Evolutionary conservation across 257 asterid genomes (phyloP).

Genomic region (Phtheirospermum japonicum): DNA sequence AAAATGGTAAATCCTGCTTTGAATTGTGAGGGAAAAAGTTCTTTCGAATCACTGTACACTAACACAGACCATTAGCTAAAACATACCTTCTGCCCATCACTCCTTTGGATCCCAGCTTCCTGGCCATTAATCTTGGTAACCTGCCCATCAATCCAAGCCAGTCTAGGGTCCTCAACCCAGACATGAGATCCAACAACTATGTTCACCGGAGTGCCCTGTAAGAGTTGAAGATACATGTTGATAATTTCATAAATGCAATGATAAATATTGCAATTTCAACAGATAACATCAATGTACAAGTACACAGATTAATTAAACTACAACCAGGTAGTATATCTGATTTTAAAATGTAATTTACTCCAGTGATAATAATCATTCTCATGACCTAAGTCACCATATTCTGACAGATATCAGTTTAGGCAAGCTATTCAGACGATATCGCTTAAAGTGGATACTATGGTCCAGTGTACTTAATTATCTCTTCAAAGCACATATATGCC

Average conservation of each 20-base stretch:
- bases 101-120: slow-evolving; percentile 66
- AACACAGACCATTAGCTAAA: slow-evolving; percentile 4
- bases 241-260: slow-evolving; percentile 12
- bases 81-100: slow-evolving; percentile 78
- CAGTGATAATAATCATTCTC: slow-evolving; percentile 19
- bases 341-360: slow-evolving; percentile 12
- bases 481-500: slow-evolving; percentile 11
- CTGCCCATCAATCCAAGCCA: slow-evolving; percentile 84
- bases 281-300: background rate
- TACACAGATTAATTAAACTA: slow-evolving; percentile 13
- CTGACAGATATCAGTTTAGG: background rate
- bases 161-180: slow-evolving; percentile 79
- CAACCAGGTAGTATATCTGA: slow-evolving; percentile 19
- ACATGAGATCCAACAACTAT: slow-evolving; percentile 92
- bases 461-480: slow-evolving; percentile 18
- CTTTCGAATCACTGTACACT: background rate
- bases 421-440: slow-evolving; percentile 6
- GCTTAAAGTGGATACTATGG: slow-evolving; percentile 13
- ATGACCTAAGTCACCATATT: background rate
- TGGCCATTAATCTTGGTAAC: slow-evolving; percentile 72
- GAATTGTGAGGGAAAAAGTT: background rate
- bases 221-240: slow-evolving; percentile 20
- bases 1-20: slow-evolving; percentile 14
- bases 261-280: slow-evolving; percentile 18
- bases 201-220: slow-evolving; percentile 84